Evolutionary conservation across 2,329 filamentous ascomycete genomes (phyloP).

Genomic region (Eurotiales sp.): DNA sequence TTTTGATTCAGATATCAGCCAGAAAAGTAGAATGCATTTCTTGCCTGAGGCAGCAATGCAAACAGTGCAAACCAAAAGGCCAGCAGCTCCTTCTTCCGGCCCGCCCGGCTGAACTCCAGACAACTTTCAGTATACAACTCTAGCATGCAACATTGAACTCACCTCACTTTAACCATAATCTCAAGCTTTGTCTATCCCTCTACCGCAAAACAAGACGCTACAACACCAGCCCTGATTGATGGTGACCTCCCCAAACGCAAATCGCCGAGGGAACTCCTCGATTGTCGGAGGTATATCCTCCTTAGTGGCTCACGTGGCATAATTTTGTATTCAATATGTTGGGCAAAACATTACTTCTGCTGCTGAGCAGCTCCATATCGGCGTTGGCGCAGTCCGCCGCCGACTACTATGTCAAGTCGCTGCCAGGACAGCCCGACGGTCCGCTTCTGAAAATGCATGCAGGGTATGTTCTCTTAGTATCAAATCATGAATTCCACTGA

Average conservation of each 20-base stretch:
- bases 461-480: slow-evolving; percentile 70
- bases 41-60: neutral
- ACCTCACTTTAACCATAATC: too few relatives aligned
- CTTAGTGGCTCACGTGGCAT: neutral
- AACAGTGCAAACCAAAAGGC: neutral
- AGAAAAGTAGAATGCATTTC: neutral
- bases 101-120: too few relatives aligned
- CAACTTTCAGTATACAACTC: too few relatives aligned
- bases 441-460: slow-evolving; percentile 95
- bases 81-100: neutral
- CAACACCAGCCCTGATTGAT: neutral
- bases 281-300: slow-evolving; percentile 2
- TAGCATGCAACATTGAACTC: too few relatives aligned
- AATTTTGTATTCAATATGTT: slow-evolving; percentile 2
- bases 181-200: too few relatives aligned
- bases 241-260: neutral
- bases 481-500: too few relatives aligned
- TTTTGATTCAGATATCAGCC: neutral
- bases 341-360: slow-evolving; percentile 16
- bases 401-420: slow-evolving; percentile 82
- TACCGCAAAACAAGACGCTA: too few relatives aligned
- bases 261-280: neutral
- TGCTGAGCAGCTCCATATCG: slow-evolving; percentile 23
- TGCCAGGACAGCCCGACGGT: slow-evolving; percentile 78
- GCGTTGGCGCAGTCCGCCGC: slow-evolving; percentile 57